phyloP scores from a whole-genome alignment of 192 early-diverging fungal species.

The Dissophora ornata region DNA sequence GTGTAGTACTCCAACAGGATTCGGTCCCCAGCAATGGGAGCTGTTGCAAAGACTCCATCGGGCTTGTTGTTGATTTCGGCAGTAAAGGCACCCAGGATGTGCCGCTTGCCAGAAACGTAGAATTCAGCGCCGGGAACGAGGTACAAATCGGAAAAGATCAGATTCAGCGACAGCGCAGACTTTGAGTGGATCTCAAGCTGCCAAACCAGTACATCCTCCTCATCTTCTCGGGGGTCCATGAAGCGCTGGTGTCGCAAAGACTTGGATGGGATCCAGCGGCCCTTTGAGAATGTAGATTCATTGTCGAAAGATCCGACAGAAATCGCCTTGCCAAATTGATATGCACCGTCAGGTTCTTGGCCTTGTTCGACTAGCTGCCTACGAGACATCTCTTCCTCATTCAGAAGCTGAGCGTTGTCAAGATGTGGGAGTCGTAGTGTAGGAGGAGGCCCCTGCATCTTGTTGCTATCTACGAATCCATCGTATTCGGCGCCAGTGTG shows the following conservation, averaged over 20 bases:
- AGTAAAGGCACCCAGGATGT: slow-evolving; percentile 54
- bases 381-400: slow-evolving; percentile 10
- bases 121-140: slow-evolving; percentile 49
- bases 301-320: slow-evolving; percentile 25
- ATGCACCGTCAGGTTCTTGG: slow-evolving; percentile 16
- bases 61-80: slow-evolving; percentile 53
- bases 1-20: slow-evolving; percentile 51
- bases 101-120: slow-evolving; percentile 49
- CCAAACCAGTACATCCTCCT: slow-evolving; percentile 50
- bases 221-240: not conserved
- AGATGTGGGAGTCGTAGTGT: slow-evolving; percentile 19
- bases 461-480: not conserved
- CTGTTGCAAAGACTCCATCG: slow-evolving; percentile 55
- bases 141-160: slow-evolving; percentile 60
- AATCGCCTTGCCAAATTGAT: slow-evolving; percentile 58
- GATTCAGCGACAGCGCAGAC: slow-evolving; percentile 52
- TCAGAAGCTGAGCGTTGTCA: slow-evolving; percentile 34
- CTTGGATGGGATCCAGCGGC: slow-evolving; percentile 35
- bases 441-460: slow-evolving; percentile 8
- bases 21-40: slow-evolving; percentile 50
- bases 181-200: slow-evolving; percentile 52
- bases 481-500: not conserved
- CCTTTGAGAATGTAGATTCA: slow-evolving; percentile 25
- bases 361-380: not conserved
- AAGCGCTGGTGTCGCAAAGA: not conserved